Base-by-base conservation (phyloP, 2,329 filamentous ascomycete species). In the Neonectria sp. region DNA sequence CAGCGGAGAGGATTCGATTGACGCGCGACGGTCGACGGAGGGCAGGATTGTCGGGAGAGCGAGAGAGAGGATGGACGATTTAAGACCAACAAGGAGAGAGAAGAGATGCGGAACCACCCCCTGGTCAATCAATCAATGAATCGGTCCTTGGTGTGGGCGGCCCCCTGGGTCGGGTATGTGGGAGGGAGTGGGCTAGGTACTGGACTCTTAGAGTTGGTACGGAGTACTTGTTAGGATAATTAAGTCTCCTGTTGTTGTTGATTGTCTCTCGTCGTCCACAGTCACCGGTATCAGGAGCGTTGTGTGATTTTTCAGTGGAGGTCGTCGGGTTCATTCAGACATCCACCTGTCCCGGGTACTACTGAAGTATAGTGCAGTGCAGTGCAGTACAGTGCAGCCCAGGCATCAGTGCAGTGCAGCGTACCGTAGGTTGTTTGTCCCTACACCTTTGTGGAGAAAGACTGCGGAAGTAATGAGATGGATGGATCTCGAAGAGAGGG, bases 31-130 rank as follows among this genome's bases (percentile, higher is more conserved):
- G 21, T 13, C 9, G 9, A 63, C 29, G 40, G 55, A 48, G 55
- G 35, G 49, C 53, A 63, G 35, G 59, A 53, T 53, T 52, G 60
- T 58, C 57, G 48, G n/a, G 48, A 45, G n/a, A 37, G 55, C 48
- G 35, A 49, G 57, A 25, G 43, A 64, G 35, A 62, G 58, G 29
- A 35, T 46, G 59, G 40, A 51, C 49, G 56, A 59, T 37, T 59
- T 31, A 48, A 58, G 43, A 43, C 55, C 29, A 35, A 48, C 45
- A 15, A 45, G 33, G 33, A n/a, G 27, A 29, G 25, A 33, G 21
- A 35, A 40, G 37, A 40, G 37, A n/a, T 40, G 37, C 37, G 37
- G 37, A 40, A 40, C 37, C 37, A 40, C 37, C 29, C 51, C 51
- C 51, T 24, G 51, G 51, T 53, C 51, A 35, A 53, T 53, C 51